These are phyloP conservation scores for Yamadazyma sp. DNA, from an alignment of 1,139 yeast species.

Conservation along the genomic window DNA sequence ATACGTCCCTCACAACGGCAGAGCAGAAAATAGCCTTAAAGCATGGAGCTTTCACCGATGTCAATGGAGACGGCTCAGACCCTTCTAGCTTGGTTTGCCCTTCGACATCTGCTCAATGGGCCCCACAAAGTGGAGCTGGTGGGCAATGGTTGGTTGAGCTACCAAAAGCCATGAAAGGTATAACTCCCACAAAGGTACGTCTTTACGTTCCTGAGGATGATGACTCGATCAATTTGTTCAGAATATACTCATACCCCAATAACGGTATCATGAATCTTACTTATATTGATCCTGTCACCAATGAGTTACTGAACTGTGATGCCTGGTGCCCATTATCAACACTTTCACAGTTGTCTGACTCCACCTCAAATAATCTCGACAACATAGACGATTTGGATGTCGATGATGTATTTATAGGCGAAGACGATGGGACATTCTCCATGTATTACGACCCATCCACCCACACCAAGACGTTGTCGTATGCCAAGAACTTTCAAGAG, in stretches of 20 bases:
- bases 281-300: conserved; percentile 72
- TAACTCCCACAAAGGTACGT: conserved; percentile 73
- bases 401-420: conserved; percentile 30
- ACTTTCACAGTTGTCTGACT: conserved; percentile 27
- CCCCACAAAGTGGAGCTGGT: conserved; percentile 46
- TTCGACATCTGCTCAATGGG: conserved; percentile 49
- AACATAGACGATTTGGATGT: conserved; percentile 22
- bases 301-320: conserved; percentile 63
- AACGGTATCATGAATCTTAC: conserved; percentile 91
- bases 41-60: conserved; percentile 58
- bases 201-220: conserved; percentile 60
- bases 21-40: conserved; percentile 69
- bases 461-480: conserved; percentile 46
- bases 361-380: conserved; percentile 22
- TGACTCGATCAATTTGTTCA: conserved; percentile 61
- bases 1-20: conserved; percentile 46
- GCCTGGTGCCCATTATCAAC: conserved; percentile 77
- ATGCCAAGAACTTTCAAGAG: conserved; percentile 63
- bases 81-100: conserved; percentile 62
- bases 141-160: conserved; percentile 71
- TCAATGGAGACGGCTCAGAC: conserved; percentile 44
- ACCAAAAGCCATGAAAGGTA: conserved; percentile 51
- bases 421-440: conserved; percentile 36
- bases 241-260: conserved; percentile 76
- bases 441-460: conserved; percentile 41